Conservation (phyloP, 805 yeast species). For the Candida fluviatilis region DNA sequence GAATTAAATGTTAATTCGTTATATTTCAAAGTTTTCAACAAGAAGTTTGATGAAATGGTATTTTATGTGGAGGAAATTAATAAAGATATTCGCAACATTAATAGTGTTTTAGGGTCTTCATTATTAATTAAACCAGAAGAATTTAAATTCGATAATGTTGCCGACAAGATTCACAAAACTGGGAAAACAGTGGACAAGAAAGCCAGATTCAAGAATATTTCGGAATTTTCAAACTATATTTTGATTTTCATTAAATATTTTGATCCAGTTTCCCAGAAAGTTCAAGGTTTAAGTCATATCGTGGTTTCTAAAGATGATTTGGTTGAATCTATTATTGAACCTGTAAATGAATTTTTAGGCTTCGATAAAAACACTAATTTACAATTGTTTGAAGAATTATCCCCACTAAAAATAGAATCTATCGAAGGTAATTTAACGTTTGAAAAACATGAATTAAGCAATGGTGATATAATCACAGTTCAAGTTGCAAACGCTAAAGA, state of each 20-base stretch:
- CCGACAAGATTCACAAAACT: constrained; percentile 13
- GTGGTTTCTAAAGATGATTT: constrained; percentile 46
- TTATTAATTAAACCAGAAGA: constrained; percentile 15
- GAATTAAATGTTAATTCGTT: constrained; percentile 49
- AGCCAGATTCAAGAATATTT: constrained; percentile 11
- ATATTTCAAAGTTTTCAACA: constrained; percentile 41
- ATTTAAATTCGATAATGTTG: constrained; percentile 19
- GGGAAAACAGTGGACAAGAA: constrained; percentile 6
- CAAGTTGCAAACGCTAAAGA: constrained; percentile 22
- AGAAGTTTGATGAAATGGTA: constrained; percentile 47
- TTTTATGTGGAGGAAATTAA: constrained; percentile 63
- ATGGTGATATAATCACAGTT: constrained; percentile 62
- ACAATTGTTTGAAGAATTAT: constrained; percentile 57
- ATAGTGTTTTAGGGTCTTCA: constrained; percentile 13
- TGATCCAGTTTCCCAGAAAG: constrained; percentile 48
- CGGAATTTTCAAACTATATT: constrained; percentile 17
- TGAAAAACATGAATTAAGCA: constrained; percentile 53
- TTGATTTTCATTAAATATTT: constrained; percentile 59
- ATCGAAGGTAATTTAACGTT: constrained; percentile 40
- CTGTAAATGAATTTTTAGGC: constrained; percentile 39
- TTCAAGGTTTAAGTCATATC: constrained; percentile 66
- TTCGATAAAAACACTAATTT: constrained; percentile 30
- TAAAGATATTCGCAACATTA: constrained; percentile 34
- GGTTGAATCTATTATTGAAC: constrained; percentile 37
- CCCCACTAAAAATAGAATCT: constrained; percentile 47